Percentiles rank a stretch among this genome's conserved stretches.
phyloP scores from a whole-genome alignment of 768 basidiomycete genomes.

The Phanerodontia chrysosporium region DNA sequence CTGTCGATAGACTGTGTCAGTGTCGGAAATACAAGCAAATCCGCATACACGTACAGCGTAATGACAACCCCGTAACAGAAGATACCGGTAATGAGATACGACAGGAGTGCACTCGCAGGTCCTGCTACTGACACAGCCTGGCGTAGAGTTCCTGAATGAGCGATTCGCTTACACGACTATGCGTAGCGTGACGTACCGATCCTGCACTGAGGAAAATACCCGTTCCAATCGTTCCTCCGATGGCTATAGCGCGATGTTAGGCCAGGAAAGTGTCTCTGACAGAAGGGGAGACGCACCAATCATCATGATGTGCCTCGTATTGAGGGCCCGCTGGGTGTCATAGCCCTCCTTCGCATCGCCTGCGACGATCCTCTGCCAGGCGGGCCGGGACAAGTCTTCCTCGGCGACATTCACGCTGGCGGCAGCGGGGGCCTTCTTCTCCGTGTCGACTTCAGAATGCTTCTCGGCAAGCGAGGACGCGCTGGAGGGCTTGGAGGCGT shows the following conservation, averaged over 20 bases:
- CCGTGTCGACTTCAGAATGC: neutral
- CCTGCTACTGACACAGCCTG: constrained; percentile 54
- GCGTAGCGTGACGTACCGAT: constrained; percentile 27
- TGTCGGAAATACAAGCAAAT: constrained; percentile 7
- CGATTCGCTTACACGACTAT: neutral
- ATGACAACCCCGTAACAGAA: constrained; percentile 62
- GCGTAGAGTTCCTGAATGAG: no score
- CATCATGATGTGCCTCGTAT: constrained; percentile 40
- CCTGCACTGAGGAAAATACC: constrained; percentile 57
- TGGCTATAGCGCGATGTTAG: no score
- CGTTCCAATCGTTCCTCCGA: constrained; percentile 51
- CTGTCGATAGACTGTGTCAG: constrained; percentile 21
- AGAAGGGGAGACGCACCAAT: constrained; percentile 27
- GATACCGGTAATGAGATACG: constrained; percentile 54
- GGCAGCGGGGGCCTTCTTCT: neutral
- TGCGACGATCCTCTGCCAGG: constrained; percentile 22
- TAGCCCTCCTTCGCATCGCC: constrained; percentile 19
- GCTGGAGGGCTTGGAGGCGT: neutral
- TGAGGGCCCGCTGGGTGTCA: constrained; percentile 36
- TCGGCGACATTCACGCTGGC: neutral
- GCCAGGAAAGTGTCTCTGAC: no score
- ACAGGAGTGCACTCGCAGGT: constrained; percentile 57
- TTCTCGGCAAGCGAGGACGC: constrained; percentile 9
- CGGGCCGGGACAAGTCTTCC: neutral
- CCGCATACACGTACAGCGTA: constrained; percentile 36